A percentile compares a stretch with the other conserved stretches of the same genome.
Evolutionary conservation across 306 rosid genomes (phyloP).

Genomic region (Malus domestica): DNA sequence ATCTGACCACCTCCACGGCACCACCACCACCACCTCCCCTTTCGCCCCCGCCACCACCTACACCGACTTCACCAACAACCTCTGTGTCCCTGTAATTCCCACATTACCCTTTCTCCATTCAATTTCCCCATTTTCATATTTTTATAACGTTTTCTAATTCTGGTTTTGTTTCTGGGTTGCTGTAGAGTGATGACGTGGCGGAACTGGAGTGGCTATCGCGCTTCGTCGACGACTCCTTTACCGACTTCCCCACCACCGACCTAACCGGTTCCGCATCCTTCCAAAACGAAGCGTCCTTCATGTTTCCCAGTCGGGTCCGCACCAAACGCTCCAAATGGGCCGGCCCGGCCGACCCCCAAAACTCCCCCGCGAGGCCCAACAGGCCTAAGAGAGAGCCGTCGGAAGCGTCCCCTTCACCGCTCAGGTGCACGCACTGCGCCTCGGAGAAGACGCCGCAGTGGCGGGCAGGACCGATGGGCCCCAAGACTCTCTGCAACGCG

Average conservation of each 20-base stretch:
- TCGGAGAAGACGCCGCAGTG: constrained; percentile 64
- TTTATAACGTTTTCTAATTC: neutral
- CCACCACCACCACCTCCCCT: neutral
- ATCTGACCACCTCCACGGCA: neutral
- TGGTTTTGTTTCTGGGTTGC: neutral
- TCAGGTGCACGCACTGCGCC: constrained; percentile 51
- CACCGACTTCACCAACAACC: constrained; percentile 27
- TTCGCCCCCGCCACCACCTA: neutral
- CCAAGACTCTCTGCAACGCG: constrained; percentile 62
- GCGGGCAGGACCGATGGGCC: constrained; percentile 67
- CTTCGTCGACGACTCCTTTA: constrained; percentile 56
- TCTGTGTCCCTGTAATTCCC: constrained; percentile 28
- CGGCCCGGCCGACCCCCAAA: neutral
- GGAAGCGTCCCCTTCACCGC: neutral
- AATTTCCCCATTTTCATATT: neutral
- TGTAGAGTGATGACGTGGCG: constrained; percentile 31
- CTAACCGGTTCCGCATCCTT: neutral
- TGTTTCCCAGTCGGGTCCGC: constrained; percentile 23
- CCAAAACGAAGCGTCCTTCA: constrained; percentile 24
- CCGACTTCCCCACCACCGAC: constrained; percentile 13
- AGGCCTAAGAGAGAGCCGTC: neutral
- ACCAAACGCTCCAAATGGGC: constrained; percentile 20
- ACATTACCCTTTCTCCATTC: neutral
- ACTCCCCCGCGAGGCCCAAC: neutral
- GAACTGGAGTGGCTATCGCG: constrained; percentile 66